Percentiles rank a stretch among this genome's conserved stretches.
Conservation (phyloP, 805 yeast genomes). For the Hanseniaspora hatyaiensis region DNA sequence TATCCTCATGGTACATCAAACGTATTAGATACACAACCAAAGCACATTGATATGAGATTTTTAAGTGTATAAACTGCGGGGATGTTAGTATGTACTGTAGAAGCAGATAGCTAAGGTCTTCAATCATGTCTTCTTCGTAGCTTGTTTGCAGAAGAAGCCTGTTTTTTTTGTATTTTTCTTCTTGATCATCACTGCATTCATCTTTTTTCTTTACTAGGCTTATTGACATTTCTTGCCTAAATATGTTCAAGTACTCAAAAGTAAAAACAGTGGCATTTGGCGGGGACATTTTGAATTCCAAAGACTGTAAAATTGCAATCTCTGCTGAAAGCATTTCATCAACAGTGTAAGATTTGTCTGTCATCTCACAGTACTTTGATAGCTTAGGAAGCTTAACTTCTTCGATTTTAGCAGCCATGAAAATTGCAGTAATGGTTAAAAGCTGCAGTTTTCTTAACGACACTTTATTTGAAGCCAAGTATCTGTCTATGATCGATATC, state of each 20-base stretch:
- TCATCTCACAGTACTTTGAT: constrained; percentile 72
- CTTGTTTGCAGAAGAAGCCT: background rate
- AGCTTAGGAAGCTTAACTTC: constrained; percentile 83
- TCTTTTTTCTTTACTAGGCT: constrained; percentile 31
- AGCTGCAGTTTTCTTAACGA: constrained; percentile 72
- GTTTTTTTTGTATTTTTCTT: background rate
- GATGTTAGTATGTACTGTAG: constrained; percentile 69
- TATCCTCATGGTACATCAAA: constrained; percentile 42
- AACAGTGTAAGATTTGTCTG: constrained; percentile 74
- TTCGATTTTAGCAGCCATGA: constrained; percentile 87
- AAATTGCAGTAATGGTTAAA: constrained; percentile 72
- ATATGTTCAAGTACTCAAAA: background rate
- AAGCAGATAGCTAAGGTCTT: constrained; percentile 54
- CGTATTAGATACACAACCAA: constrained; percentile 79
- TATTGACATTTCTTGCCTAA: constrained; percentile 32
- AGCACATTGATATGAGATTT: constrained; percentile 75
- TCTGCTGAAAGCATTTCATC: constrained; percentile 77
- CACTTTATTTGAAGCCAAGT: constrained; percentile 61
- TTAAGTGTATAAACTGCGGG: constrained; percentile 56
- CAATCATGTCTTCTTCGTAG: constrained; percentile 3
- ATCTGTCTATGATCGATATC: constrained; percentile 77
- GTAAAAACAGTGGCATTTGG: constrained; percentile 81
- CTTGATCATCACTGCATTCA: constrained; percentile 30
- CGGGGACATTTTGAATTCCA: constrained; percentile 64
- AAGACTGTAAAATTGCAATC: constrained; percentile 57